Evolutionary conservation across 129 eudicot genomes (phyloP).

Genomic region (Heracleum sosnowskyi): DNA sequence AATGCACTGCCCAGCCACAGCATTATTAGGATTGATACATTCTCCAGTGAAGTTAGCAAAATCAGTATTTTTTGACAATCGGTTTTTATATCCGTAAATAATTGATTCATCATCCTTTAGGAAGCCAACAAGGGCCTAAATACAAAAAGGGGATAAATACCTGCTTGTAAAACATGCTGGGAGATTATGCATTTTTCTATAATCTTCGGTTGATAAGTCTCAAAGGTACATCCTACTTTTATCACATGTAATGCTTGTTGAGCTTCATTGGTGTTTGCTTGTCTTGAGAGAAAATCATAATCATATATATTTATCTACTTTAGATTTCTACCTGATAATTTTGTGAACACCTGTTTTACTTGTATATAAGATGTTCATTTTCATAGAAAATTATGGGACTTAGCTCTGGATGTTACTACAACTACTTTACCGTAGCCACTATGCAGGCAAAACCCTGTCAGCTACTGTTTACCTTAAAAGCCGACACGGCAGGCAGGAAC

Average conservation of each 20-base stretch:
- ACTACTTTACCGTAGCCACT: neutral
- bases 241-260: slow-evolving; percentile 15
- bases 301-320: neutral
- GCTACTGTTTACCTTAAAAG: neutral
- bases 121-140: slow-evolving; percentile 19
- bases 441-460: neutral
- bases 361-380: neutral
- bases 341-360: neutral
- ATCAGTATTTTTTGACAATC: neutral
- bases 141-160: slow-evolving; percentile 20
- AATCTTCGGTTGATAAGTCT: slow-evolving; percentile 20
- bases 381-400: neutral
- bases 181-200: slow-evolving; percentile 17
- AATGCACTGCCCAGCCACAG: neutral
- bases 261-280: neutral
- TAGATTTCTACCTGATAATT: neutral
- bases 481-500: too few species aligned
- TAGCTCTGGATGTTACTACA: neutral
- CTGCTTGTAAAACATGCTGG: slow-evolving; percentile 14
- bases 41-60: neutral
- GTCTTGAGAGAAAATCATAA: neutral
- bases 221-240: slow-evolving; percentile 18
- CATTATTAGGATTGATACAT: neutral
- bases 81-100: neutral
- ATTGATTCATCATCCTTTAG: slow-evolving; percentile 5